These are phyloP conservation scores for Ceriops zippeliana DNA, from an alignment of 345 rosid species.

Conservation along the genomic window DNA sequence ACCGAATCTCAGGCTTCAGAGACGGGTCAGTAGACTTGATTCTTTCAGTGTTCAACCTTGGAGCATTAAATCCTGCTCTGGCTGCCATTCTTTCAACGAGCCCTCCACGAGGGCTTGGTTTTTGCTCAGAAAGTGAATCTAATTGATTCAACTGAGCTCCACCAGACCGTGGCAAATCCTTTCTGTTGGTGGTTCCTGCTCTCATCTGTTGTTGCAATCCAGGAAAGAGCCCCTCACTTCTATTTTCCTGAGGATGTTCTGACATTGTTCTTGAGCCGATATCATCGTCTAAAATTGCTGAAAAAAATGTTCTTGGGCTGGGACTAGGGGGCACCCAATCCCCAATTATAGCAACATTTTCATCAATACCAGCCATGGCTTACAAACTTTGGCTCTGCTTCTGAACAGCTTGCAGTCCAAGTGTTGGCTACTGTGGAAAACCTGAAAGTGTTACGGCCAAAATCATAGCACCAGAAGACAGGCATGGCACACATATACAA, in stretches of 20 bases:
- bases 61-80: constrained; percentile 36
- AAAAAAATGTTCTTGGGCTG: constrained; percentile 53
- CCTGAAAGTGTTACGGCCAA: constrained; percentile 34
- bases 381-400: constrained; percentile 17
- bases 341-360: constrained; percentile 66
- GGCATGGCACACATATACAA: background rate
- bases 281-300: constrained; percentile 48
- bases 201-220: constrained; percentile 31
- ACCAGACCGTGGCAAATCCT: constrained; percentile 30
- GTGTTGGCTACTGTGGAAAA: constrained; percentile 14
- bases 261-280: constrained; percentile 36
- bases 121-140: constrained; percentile 39
- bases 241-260: constrained; percentile 35
- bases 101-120: constrained; percentile 38
- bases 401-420: constrained; percentile 18
- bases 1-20: constrained; percentile 18
- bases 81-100: constrained; percentile 36
- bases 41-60: constrained; percentile 33
- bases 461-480: background rate
- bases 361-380: constrained; percentile 67
- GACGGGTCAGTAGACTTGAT: constrained; percentile 25
- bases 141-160: constrained; percentile 27
- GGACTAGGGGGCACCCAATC: constrained; percentile 82
- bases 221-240: constrained; percentile 29
- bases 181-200: constrained; percentile 27